Percentiles rank a stretch among this genome's conserved stretches.
Evolutionary conservation across 805 yeast species (phyloP).

Genomic region (Yamadazyma nakazawae): DNA sequence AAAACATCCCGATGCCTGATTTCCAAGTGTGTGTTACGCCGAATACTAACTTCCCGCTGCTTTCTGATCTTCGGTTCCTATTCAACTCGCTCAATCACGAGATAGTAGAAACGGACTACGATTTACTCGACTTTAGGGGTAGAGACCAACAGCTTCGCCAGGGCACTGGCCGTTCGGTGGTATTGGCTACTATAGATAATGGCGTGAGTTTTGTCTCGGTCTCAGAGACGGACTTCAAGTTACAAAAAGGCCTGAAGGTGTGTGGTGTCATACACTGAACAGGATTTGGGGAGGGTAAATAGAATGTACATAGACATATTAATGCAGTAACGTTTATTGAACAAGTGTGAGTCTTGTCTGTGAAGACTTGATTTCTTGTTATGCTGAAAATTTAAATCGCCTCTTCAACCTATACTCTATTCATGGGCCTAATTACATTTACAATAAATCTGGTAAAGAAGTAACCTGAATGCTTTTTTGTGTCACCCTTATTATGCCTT

Average conservation of each 20-base stretch:
- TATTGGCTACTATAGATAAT: conserved; percentile 70
- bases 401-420: too few relatives aligned
- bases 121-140: conserved; percentile 16
- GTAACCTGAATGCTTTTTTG: too few relatives aligned
- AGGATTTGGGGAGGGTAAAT: background rate
- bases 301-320: too few relatives aligned
- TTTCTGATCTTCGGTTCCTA: conserved; percentile 36
- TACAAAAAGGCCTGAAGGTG: conserved; percentile 8
- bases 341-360: too few relatives aligned
- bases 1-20: conserved; percentile 68
- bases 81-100: conserved; percentile 17
- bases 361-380: too few relatives aligned
- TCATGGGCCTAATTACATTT: too few relatives aligned
- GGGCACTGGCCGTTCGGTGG: conserved; percentile 49
- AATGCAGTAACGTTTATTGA: too few relatives aligned
- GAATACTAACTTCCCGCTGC: conserved; percentile 43
- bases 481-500: background rate
- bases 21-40: conserved; percentile 62
- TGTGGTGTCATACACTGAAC: conserved; percentile 1
- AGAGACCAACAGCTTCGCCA: conserved; percentile 44
- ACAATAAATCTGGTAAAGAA: too few relatives aligned
- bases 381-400: too few relatives aligned
- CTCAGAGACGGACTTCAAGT: conserved; percentile 48
- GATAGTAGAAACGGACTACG: background rate
- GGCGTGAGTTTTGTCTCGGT: conserved; percentile 69